These are phyloP conservation scores for Curvularia sp. DNA, from an alignment of 2,329 filamentous ascomycete species.

Conservation along the genomic window DNA sequence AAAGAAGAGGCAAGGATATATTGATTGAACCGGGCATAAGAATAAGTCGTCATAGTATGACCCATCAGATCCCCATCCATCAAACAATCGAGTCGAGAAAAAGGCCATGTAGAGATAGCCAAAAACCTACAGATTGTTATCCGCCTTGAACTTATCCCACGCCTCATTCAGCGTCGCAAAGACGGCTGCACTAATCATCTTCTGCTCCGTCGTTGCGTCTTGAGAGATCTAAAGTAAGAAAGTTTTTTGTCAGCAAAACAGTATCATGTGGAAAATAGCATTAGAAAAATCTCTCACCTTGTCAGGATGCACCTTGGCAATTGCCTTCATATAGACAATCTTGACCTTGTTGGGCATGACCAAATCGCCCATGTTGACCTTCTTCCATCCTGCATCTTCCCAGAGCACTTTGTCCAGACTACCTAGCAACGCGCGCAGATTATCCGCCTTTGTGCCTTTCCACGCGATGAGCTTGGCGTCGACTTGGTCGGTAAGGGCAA, in stretches of 20 bases:
- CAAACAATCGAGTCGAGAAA: background rate
- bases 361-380: slow-evolving; percentile 90
- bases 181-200: slow-evolving; percentile 70
- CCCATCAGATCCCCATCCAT: background rate
- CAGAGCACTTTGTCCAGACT: slow-evolving; percentile 90
- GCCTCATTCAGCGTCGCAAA: slow-evolving; percentile 71
- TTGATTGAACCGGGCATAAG: background rate
- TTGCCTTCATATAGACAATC: slow-evolving; percentile 98
- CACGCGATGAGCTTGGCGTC: slow-evolving; percentile 80
- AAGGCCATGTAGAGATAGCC: background rate
- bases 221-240: slow-evolving; percentile 59
- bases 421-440: slow-evolving; percentile 83
- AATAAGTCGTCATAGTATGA: background rate
- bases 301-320: slow-evolving; percentile 97
- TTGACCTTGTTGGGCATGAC: slow-evolving; percentile 95
- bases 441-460: slow-evolving; percentile 92
- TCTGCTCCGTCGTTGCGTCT: slow-evolving; percentile 69
- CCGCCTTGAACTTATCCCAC: slow-evolving; percentile 72
- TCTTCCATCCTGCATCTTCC: slow-evolving; percentile 94
- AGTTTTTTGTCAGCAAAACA: background rate
- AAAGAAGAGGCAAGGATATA: background rate
- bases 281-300: slow-evolving; percentile 67
- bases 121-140: slow-evolving; percentile 54
- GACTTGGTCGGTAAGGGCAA: slow-evolving; percentile 84
- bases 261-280: slow-evolving; percentile 30